Evolutionary conservation across 306 rosid genomes (phyloP).

Genomic region (Geum urbanum): DNA sequence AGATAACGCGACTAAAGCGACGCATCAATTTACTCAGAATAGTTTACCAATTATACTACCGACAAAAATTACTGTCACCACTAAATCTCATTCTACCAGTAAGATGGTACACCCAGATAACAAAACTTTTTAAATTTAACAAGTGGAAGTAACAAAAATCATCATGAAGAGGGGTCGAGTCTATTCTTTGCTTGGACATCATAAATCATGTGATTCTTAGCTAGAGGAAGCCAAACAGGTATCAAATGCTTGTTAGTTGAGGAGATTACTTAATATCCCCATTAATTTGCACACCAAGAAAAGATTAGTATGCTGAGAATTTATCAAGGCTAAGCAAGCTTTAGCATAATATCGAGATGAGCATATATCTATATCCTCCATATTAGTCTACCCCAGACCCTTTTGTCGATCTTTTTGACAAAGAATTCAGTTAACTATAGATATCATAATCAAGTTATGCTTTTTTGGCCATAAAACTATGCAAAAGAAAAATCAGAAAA

Average conservation of each 20-base stretch:
- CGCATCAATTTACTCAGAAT: too few relatives aligned
- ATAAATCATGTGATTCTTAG: constrained; percentile 15
- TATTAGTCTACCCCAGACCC: not conserved
- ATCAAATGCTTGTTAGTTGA: constrained; percentile 8
- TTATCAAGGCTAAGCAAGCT: not conserved
- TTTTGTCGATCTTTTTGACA: not conserved
- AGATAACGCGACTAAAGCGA: too few relatives aligned
- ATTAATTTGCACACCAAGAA: not conserved
- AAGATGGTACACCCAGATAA: too few relatives aligned
- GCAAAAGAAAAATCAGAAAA: not conserved
- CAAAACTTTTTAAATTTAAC: not conserved
- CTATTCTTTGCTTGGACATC: constrained; percentile 23
- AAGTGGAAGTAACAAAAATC: not conserved
- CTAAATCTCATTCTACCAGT: too few relatives aligned
- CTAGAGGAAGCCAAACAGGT: constrained; percentile 3
- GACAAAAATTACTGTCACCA: too few relatives aligned
- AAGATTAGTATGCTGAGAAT: constrained; percentile 1
- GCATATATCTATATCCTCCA: not conserved
- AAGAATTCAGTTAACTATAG: constrained; percentile 5
- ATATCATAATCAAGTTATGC: not conserved
- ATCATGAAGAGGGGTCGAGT: not conserved
- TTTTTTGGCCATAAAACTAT: not conserved
- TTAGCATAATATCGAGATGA: not conserved
- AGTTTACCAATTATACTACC: too few relatives aligned
- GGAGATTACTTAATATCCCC: not conserved